A percentile compares a stretch with the other conserved stretches of the same genome.
Evolutionary conservation across 768 basidiomycete species (phyloP).

Genomic region (Postia placenta): DNA sequence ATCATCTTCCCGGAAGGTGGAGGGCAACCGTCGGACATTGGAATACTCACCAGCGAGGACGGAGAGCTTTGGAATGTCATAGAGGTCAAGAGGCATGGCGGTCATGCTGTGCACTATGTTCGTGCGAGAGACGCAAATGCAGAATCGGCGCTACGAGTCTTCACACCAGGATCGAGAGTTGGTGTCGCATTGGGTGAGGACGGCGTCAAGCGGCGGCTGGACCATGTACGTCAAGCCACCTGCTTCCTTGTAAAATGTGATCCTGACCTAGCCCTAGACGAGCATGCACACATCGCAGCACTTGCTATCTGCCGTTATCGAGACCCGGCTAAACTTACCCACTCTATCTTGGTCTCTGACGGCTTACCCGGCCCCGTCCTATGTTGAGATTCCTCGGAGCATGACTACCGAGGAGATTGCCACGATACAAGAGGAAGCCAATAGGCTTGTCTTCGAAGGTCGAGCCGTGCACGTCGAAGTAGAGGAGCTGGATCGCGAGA

Average conservation of each 20-base stretch:
- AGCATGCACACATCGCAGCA: conserved; percentile 84
- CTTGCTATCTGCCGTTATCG: conserved; percentile 74
- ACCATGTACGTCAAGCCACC: conserved; percentile 54
- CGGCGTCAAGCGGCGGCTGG: conserved; percentile 61
- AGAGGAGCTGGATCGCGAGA: conserved; percentile 46
- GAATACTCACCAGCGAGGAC: conserved; percentile 41
- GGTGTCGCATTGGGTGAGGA: conserved; percentile 47
- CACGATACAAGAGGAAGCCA: conserved; percentile 56
- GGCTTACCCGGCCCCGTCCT: conserved; percentile 58
- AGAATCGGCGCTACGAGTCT: conserved; percentile 38
- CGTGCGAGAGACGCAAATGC: conserved; percentile 33
- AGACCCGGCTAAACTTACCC: conserved; percentile 46
- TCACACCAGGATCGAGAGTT: conserved; percentile 47
- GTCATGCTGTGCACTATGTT: conserved; percentile 72
- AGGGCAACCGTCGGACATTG: conserved; percentile 76
- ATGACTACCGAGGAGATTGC: conserved; percentile 60
- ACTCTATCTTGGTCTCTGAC: conserved; percentile 84
- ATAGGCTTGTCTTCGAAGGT: conserved; percentile 64
- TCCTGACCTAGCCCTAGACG: conserved; percentile 41
- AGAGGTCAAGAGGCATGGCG: conserved; percentile 63
- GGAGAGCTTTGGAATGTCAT: conserved; percentile 51
- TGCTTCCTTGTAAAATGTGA: background rate
- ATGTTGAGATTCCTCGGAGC: conserved; percentile 69
- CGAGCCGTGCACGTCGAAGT: conserved; percentile 69
- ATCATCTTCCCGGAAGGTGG: conserved; percentile 80